A percentile compares a stretch with the other conserved stretches of the same genome.
phyloP scores from a whole-genome alignment of 139 green algal genomes.

The Ettlia oleoabundans region DNA sequence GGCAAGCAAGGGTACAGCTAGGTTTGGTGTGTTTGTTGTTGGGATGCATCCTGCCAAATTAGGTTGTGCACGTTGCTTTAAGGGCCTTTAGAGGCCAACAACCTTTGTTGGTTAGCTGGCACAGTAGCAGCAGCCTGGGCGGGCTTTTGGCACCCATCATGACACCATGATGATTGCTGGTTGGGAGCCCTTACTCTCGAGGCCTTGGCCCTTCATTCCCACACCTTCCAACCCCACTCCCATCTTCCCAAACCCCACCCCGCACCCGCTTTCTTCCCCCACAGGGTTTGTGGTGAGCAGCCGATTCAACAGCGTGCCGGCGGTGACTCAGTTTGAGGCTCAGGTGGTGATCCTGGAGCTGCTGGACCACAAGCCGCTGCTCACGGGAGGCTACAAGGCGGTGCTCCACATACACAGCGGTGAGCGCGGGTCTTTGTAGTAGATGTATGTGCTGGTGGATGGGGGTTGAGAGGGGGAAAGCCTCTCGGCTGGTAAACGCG shows the following conservation, averaged over 20 bases:
- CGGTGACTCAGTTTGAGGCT: conserved; percentile 86
- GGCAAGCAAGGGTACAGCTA: too few species aligned
- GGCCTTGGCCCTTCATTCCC: too few species aligned
- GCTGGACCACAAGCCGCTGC: conserved; percentile 97
- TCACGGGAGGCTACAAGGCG: conserved; percentile 92
- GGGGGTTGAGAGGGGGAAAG: too few species aligned
- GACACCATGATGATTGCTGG: too few species aligned
- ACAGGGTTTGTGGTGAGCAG: conserved; percentile 91
- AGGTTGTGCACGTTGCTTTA: background rate
- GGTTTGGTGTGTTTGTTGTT: too few species aligned
- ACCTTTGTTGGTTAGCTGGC: too few species aligned
- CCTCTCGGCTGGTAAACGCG: too few species aligned
- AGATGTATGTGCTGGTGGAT: background rate
- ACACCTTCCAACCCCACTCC: too few species aligned
- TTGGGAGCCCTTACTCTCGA: too few species aligned
- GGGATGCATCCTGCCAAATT: background rate
- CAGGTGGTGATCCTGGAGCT: conserved; percentile 84
- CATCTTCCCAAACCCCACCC: background rate
- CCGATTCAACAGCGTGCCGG: conserved; percentile 69
- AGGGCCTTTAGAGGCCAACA: too few species aligned
- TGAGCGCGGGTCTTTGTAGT: background rate
- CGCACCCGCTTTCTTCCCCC: background rate
- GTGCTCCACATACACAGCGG: conserved; percentile 88
- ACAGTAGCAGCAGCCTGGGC: too few species aligned
- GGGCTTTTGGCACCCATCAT: too few species aligned